These are phyloP conservation scores for Yueomyces sp. DNA, from an alignment of 805 yeast species.

Conservation along the genomic window DNA sequence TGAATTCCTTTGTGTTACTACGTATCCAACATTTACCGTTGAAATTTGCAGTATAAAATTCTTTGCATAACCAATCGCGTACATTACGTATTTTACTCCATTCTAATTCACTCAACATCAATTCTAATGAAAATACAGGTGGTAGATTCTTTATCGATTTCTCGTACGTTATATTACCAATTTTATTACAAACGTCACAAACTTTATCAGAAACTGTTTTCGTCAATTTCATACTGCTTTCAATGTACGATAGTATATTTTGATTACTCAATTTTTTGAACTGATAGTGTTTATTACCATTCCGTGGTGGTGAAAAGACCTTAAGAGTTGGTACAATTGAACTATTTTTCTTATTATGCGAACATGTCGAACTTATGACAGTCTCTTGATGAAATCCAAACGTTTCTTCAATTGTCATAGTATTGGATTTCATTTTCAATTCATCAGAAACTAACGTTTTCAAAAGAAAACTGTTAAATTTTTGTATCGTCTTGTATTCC, in stretches of 20 bases:
- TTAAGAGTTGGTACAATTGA: conserved; percentile 14
- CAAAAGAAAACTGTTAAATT: conserved; percentile 17
- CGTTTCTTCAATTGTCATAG: conserved; percentile 17
- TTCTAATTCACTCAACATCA: conserved; percentile 42
- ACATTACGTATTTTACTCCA: conserved; percentile 35
- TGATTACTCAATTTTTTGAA: conserved; percentile 22
- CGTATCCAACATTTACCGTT: conserved; percentile 28
- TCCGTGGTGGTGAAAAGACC: conserved; percentile 17
- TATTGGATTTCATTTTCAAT: conserved; percentile 11
- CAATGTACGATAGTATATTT: conserved; percentile 44
- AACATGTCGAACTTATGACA: conserved; percentile 13
- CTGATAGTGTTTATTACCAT: conserved; percentile 11
- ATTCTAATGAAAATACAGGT: conserved; percentile 48
- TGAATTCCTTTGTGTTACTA: conserved; percentile 14
- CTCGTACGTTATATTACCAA: conserved; percentile 42
- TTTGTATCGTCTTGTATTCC: conserved; percentile 11
- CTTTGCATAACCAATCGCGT: conserved; percentile 48
- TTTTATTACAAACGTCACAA: conserved; percentile 38
- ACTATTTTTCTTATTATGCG: conserved; percentile 9
- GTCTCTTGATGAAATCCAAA: conserved; percentile 19
- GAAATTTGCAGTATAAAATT: conserved; percentile 36
- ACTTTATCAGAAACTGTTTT: conserved; percentile 33
- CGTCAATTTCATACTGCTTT: conserved; percentile 42
- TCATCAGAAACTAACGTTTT: conserved; percentile 17
- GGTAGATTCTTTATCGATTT: conserved; percentile 45